Evolutionary conservation across 2,329 filamentous ascomycete genomes (phyloP).

Genomic region (Alternaria tenuissima): DNA sequence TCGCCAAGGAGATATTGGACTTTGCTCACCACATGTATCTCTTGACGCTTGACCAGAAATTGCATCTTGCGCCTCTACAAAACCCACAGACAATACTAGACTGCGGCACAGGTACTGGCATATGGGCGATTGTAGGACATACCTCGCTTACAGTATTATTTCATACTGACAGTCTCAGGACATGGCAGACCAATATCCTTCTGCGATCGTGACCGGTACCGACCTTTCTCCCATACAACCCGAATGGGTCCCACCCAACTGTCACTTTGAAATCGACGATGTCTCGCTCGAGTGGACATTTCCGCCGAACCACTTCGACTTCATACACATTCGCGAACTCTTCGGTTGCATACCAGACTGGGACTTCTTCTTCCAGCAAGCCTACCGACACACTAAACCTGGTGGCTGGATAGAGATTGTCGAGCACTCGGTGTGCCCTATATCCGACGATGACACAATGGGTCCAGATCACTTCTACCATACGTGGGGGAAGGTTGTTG

Average conservation of each 20-base stretch:
- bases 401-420: constrained; percentile 56
- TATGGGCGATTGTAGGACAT: constrained; percentile 45
- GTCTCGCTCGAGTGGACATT: constrained; percentile 54
- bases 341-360: constrained; percentile 58
- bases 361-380: constrained; percentile 53
- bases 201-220: constrained; percentile 51
- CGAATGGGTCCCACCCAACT: constrained; percentile 57
- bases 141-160: not conserved
- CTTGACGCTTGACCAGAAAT: constrained; percentile 44
- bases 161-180: constrained; percentile 16
- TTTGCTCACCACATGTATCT: constrained; percentile 54
- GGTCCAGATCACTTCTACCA: constrained; percentile 48
- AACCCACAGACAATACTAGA: constrained; percentile 45
- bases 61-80: constrained; percentile 45
- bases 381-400: constrained; percentile 49
- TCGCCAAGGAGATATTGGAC: constrained; percentile 55
- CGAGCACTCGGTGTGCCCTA: constrained; percentile 53
- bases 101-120: constrained; percentile 49
- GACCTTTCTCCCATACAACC: constrained; percentile 62
- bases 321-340: constrained; percentile 57
- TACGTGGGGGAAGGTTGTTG: constrained; percentile 45
- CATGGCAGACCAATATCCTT: constrained; percentile 42
- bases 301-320: constrained; percentile 51
- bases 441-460: constrained; percentile 53
- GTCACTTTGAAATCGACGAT: constrained; percentile 59